Conservation (phyloP, 1,284 basidiomycete genomes). For the Ganoderma lucidum region DNA sequence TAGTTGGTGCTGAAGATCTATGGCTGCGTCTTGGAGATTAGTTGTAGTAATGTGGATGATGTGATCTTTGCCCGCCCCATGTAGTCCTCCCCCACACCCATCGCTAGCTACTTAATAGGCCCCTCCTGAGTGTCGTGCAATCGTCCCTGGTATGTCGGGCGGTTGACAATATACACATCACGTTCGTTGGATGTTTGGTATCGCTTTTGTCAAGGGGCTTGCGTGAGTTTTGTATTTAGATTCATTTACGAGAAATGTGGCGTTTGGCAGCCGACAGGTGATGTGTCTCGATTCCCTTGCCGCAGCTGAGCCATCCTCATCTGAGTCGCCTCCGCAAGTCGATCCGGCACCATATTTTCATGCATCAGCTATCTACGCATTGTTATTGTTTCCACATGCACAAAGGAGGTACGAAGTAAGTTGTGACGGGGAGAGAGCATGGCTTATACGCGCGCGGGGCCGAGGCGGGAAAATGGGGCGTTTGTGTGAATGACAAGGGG, state of each 20-base stretch:
- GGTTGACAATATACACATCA: conserved; percentile 18
- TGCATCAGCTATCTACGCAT: background rate
- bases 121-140: background rate
- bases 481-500: background rate
- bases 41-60: conserved; percentile 16
- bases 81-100: conserved; percentile 18
- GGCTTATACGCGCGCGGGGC: background rate
- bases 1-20: conserved; percentile 16
- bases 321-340: background rate
- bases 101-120: conserved; percentile 12
- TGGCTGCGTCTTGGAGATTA: conserved; percentile 2
- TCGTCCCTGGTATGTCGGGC: conserved; percentile 8
- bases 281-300: background rate
- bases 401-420: too few species aligned
- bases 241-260: conserved; percentile 1
- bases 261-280: conserved; percentile 7
- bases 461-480: background rate
- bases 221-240: background rate
- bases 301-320: background rate
- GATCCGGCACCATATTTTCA: background rate
- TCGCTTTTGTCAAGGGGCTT: background rate
- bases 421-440: background rate
- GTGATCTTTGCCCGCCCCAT: conserved; percentile 15
- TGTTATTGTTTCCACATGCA: background rate
- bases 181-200: conserved; percentile 17